Evolutionary conservation across 495 filamentous ascomycete species (phyloP), one percentile per base, ranked within the genome.

Genomic region (Penicilliopsis zonata): DNA sequence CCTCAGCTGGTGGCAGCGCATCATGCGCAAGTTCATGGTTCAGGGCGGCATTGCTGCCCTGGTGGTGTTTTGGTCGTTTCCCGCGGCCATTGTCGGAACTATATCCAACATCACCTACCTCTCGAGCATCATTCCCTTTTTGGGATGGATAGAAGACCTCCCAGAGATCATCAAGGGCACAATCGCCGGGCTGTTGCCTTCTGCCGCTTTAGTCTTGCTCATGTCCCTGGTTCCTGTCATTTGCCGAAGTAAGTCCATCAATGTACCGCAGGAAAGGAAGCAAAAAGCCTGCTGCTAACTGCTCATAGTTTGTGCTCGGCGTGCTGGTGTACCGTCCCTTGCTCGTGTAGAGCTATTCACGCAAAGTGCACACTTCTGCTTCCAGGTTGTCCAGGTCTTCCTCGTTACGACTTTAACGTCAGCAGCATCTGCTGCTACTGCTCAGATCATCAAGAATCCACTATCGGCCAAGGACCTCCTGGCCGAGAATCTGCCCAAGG

Each of bases 301-400:
- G 10, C 21, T 14, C 27, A 23, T 59, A 74, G 83, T 58, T 55
- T 73, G 67, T 65, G 82, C 84, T 18, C 78, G 69, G 45, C 58
- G 84, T 29, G 63, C 80, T 9, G 86, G 86, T 8, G 80, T 79
- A 23, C 82, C 83, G 6, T 86, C 86, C 0, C 46, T 70, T 5
- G 76, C 83, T 1, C 65, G 73, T 8, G 79, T 93, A 13, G 86
- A 94, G 55, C 67, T 92, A 2, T 82, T 80, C 42, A 83, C 81
- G 0, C 86, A 94, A 46, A 86, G 80, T 40, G 81, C 74, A 14
- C 90, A 93, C 61, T 94, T 94, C 47, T 77, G 69, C 30, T 94
- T 94, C 64, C 86, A 93, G 51, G 82, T 94, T 22, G 69, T 94
- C 19, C 86, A 94, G 50, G 82, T 93, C 12, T 94, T 94, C 58